Conservation (phyloP, 2,329 filamentous ascomycete species). For the Cladosporium cucumerinum region DNA sequence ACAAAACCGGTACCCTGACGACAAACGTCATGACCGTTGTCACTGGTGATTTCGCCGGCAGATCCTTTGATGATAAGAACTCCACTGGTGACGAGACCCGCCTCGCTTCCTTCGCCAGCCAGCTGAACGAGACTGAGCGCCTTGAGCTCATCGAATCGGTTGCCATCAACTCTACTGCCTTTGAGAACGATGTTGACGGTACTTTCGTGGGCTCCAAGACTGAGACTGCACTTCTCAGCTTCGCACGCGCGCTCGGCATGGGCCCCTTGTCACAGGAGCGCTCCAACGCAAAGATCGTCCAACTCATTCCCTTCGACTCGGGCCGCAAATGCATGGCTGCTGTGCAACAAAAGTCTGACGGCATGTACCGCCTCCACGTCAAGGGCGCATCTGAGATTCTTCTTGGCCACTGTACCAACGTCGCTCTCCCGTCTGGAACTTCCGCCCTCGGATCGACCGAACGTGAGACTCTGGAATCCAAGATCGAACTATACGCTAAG, state of each 20-base stretch:
- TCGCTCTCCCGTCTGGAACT: slow-evolving; percentile 56
- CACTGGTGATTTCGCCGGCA: slow-evolving; percentile 60
- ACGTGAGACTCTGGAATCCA: slow-evolving; percentile 56
- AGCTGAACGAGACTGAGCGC: slow-evolving; percentile 53
- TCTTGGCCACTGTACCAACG: slow-evolving; percentile 46
- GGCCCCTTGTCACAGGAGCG: slow-evolving; percentile 59
- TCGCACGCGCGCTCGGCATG: slow-evolving; percentile 65
- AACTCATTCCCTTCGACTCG: slow-evolving; percentile 61
- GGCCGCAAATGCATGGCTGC: slow-evolving; percentile 67
- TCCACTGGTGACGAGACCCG: slow-evolving; percentile 52
- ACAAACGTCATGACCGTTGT: slow-evolving; percentile 76
- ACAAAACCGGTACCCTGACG: slow-evolving; percentile 73
- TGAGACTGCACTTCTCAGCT: slow-evolving; percentile 69
- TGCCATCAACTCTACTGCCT: slow-evolving; percentile 66
- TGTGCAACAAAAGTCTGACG: slow-evolving; percentile 53
- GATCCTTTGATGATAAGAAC: slow-evolving; percentile 43
- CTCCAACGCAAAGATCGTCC: slow-evolving; percentile 57
- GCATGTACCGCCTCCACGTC: slow-evolving; percentile 55
- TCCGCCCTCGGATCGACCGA: slow-evolving; percentile 55
- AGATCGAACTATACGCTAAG: slow-evolving; percentile 75
- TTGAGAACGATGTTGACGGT: slow-evolving; percentile 62
- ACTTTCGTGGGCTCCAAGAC: slow-evolving; percentile 74
- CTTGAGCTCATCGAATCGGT: slow-evolving; percentile 61
- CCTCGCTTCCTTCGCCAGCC: slow-evolving; percentile 51
- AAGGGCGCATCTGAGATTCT: slow-evolving; percentile 53